phyloP scores from a whole-genome alignment of 176 grass and related monocot genomes.

The Coix lacrymajobi region DNA sequence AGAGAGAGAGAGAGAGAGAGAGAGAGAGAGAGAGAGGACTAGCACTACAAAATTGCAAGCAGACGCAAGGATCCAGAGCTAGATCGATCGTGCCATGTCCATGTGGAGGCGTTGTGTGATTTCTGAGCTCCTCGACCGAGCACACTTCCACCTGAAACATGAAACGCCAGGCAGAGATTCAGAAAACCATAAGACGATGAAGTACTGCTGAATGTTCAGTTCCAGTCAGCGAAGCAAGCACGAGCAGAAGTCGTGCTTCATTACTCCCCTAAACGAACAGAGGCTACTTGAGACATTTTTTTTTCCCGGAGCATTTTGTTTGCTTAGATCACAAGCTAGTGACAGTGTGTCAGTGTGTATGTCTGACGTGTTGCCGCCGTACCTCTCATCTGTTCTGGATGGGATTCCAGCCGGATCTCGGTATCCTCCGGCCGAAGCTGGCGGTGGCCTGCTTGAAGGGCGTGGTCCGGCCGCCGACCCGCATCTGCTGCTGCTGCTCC shows the following conservation, averaged over 20 bases:
- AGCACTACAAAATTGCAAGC: conserved; percentile 41
- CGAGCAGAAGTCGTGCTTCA: no score
- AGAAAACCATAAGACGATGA: no score
- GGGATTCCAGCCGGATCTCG: conserved; percentile 40
- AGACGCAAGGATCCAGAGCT: conserved; percentile 3
- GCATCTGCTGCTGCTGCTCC: conserved; percentile 30
- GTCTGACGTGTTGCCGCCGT: not conserved
- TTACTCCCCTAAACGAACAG: no score
- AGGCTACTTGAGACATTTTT: no score
- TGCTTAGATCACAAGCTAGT: no score
- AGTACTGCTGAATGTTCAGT: no score
- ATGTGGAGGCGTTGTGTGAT: no score
- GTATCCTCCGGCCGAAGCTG: conserved; percentile 32
- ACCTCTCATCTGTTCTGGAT: conserved; percentile 40
- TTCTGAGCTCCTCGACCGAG: not conserved
- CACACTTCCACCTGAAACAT: no score
- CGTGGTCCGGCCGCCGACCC: conserved; percentile 2
- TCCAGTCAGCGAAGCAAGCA: no score
- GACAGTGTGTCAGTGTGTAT: not conserved
- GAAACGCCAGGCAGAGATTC: no score
- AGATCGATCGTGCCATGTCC: not conserved
- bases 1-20: not conserved
- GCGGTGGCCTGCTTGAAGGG: conserved; percentile 16
- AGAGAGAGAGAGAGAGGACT: not conserved
- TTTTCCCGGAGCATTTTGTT: no score